Evolutionary conservation across 2,329 filamentous ascomycete genomes (phyloP), one percentile per base, ranked within the genome.

Genomic region (Fusarium hostae): DNA sequence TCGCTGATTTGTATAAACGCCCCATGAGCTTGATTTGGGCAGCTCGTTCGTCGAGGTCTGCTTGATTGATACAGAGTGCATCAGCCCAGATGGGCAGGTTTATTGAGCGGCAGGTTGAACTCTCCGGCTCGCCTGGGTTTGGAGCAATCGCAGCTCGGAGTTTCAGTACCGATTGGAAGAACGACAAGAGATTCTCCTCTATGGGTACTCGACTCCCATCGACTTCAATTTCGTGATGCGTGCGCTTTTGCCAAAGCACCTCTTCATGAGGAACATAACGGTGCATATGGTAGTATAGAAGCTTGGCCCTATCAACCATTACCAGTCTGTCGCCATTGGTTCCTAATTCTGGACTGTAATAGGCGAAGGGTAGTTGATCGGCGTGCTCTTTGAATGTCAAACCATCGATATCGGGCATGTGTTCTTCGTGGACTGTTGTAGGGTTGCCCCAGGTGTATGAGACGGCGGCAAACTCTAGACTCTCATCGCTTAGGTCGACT

Each of bases 401-500:
- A 7, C 35, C 34, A 41, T 40, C 35, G 15, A 54, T 41, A 13
- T 54, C 35, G 7, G 35, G 35, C 35, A 54, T 30, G 51, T 35
- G 51, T 9, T 54, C 35, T 11, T 54, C 51, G 2, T 54, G 51
- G 16, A 54, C 51, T 13, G 51, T 54, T 22, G 26, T 54, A 3
- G 51, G 51, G 35, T 54, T 54, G 26, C 51, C 51, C 51, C 51
- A 54, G 6, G 51, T 54, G 20, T 54, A 54, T 16, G 51, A 54
- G 13, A 54, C 15, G 9, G 51, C 51, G 20, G 51, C 20, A 9
- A 54, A 54, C 0, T 54, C 51, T 24, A 54, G 15, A 3, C 6
- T 43, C 34, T 54, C 51, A 5, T 54, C 35, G n/a, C 6, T 24
- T 10, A 54, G 51, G 26, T 54, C 51, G 9, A 41, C 35, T 22